These are phyloP conservation scores for Eucommia ulmoides DNA, from an alignment of 257 asterid genomes.

Conservation along the genomic window DNA sequence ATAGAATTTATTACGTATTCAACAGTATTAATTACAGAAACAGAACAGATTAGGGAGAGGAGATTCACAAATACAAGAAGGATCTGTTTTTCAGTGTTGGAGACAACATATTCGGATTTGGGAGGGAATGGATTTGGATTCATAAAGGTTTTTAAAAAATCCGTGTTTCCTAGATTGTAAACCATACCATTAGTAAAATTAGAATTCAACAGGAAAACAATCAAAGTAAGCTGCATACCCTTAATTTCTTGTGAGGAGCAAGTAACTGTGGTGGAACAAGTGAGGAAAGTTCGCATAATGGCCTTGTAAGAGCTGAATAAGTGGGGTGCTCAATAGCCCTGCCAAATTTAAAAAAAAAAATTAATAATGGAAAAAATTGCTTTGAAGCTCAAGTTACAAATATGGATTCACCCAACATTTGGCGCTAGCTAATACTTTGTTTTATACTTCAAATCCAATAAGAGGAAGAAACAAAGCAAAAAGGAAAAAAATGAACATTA, in stretches of 20 bases:
- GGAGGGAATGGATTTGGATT: too few species aligned
- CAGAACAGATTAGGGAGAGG: too few species aligned
- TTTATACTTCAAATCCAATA: conserved; percentile 2
- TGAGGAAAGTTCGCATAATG: conserved; percentile 89
- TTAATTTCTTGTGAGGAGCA: conserved; percentile 91
- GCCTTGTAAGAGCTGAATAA: conserved; percentile 96
- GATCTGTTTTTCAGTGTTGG: too few species aligned
- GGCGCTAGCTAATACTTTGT: conserved; percentile 1
- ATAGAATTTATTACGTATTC: too few species aligned
- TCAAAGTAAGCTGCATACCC: conserved; percentile 34
- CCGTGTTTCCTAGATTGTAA: too few species aligned
- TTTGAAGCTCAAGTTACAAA: neutral
- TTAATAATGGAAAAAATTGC: conserved; percentile 10
- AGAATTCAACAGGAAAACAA: neutral
- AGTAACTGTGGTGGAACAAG: conserved; percentile 90
- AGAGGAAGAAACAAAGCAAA: conserved; percentile 2
- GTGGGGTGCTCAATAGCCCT: conserved; percentile 99
- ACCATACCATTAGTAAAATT: too few species aligned
- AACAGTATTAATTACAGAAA: too few species aligned
- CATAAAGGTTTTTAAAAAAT: too few species aligned
- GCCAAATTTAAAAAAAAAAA: conserved; percentile 23
- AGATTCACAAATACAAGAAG: too few species aligned
- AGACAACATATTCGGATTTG: too few species aligned
- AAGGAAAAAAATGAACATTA: conserved; percentile 4
- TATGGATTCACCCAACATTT: neutral